Base-by-base conservation (phyloP, 2,329 filamentous ascomycete species). In the Aureobasidium sp. region DNA sequence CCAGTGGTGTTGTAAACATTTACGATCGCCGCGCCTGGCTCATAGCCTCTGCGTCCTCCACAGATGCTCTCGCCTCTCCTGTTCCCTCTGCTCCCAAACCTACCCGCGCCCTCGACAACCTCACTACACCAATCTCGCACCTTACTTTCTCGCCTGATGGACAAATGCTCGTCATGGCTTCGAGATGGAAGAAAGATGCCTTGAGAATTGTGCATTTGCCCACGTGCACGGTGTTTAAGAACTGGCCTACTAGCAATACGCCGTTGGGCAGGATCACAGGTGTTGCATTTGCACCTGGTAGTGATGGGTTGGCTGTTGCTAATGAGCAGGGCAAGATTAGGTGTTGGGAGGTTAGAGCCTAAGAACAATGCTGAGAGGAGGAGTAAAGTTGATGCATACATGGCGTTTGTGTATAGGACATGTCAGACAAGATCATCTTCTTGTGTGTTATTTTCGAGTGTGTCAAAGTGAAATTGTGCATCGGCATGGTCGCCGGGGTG, bases 221-320 rank as follows among this genome's bases (percentile, higher is more conserved):
- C 0, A 92, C 85, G 68, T 96, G 91, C 74, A 96, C 91, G 1
- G 90, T 97, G 22, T 99, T 94, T 80, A 86, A 87, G 70, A 99
- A 99, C 76, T 99, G 94, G 94, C 94, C 94, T 27, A 99, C 93
- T 60, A 84, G 86, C 66, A 87, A 89, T 73, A 99, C 94, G 62
- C 91, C 92, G 0, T 76, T 99, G 64, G 94, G 94, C 0, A 82
- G 91, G 63, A 86, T 97, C 67, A 89, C 90, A 2, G 72, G 77
- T 12, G 71, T 83, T 66, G 77, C 79, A 20, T 79, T 78, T 69
- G 77, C 53, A 3, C 53, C 74, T 2, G 72, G 70, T 20, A 78
- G 76, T 3, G 74, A 68, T 9, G 68, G 92, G 69, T 73, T 99
- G 66, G 90, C 90, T 12, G 89, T 97, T 58, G 93, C 87, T 20